A percentile compares a stretch with the other conserved stretches of the same genome.
Evolutionary conservation across 768 basidiomycete genomes (phyloP).

Genomic region (Suillus sp.): DNA sequence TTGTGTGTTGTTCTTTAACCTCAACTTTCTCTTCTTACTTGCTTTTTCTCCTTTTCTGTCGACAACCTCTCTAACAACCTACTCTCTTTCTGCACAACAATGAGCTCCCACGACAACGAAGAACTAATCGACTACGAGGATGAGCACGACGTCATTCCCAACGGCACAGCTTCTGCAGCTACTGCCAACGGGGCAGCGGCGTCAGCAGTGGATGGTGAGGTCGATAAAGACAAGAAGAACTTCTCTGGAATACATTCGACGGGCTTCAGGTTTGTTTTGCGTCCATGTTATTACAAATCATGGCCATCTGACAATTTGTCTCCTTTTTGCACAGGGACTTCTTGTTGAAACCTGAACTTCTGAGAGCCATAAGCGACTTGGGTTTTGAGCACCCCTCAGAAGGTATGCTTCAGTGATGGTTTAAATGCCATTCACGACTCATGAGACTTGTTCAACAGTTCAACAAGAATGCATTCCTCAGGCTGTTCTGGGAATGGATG

Average conservation of each 20-base stretch:
- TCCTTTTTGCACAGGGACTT: conserved; percentile 71
- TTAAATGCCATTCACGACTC: conserved; percentile 5
- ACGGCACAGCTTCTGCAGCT: conserved; percentile 48
- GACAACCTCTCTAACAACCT: conserved; percentile 30
- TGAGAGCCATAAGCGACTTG: conserved; percentile 98
- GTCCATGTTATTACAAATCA: background rate
- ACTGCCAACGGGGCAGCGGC: conserved; percentile 51
- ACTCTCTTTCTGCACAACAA: conserved; percentile 39
- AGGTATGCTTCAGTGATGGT: conserved; percentile 52
- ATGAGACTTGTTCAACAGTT: conserved; percentile 49
- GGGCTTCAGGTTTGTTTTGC: conserved; percentile 80
- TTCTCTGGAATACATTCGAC: conserved; percentile 99
- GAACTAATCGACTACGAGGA: conserved; percentile 96
- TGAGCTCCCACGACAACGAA: conserved; percentile 86
- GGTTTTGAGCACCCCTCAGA: conserved; percentile 99
- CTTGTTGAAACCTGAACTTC: conserved; percentile 93
- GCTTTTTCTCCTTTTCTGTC: conserved; percentile 31
- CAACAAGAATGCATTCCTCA: conserved; percentile 99
- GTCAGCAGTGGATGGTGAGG: conserved; percentile 50
- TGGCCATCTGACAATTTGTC: background rate
- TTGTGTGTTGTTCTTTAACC: conserved; percentile 18
- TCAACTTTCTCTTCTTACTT: conserved; percentile 23
- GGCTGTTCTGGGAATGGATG: conserved; percentile 99
- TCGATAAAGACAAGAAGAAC: conserved; percentile 91
- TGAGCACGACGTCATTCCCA: conserved; percentile 77